Conservation (phyloP, 768 basidiomycete genomes). For the Suillus brevipes region DNA sequence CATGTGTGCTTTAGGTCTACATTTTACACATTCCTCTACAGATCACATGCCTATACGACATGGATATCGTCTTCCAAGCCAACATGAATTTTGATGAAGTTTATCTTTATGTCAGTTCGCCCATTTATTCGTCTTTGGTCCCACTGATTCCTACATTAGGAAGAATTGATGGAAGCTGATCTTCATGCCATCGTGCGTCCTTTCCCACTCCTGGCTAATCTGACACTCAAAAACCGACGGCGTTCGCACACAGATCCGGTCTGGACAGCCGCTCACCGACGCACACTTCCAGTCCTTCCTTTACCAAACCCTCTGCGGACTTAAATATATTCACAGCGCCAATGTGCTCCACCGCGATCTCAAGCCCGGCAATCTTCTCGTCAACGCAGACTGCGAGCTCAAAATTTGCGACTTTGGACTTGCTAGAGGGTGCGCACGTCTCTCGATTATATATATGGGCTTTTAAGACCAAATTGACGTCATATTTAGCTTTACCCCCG, state of each 20-base stretch:
- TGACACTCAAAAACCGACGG: not conserved
- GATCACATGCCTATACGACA: slow-evolving; percentile 97
- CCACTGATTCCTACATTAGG: slow-evolving; percentile 47
- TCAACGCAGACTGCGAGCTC: slow-evolving; percentile 97
- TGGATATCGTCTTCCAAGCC: slow-evolving; percentile 95
- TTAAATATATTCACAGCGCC: slow-evolving; percentile 98
- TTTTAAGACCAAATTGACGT: not conserved
- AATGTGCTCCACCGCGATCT: slow-evolving; percentile 97
- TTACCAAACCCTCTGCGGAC: slow-evolving; percentile 96
- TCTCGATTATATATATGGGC: not conserved
- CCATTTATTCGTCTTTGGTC: not conserved
- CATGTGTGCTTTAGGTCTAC: slow-evolving; percentile 7
- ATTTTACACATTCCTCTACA: slow-evolving; percentile 32
- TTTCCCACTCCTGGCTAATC: not conserved
- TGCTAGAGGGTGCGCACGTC: slow-evolving; percentile 59
- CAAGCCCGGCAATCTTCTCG: slow-evolving; percentile 92
- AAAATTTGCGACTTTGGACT: slow-evolving; percentile 99
- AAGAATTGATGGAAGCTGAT: slow-evolving; percentile 99
- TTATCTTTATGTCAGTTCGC: slow-evolving; percentile 74
- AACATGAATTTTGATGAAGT: slow-evolving; percentile 95
- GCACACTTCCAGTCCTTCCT: slow-evolving; percentile 96
- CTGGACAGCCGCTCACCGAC: slow-evolving; percentile 84
- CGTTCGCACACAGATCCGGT: slow-evolving; percentile 59
- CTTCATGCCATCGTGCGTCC: slow-evolving; percentile 89
- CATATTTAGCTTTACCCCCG: slow-evolving; percentile 63